Conservation (phyloP, 2,329 filamentous ascomycete species). For the Hymenoscyphus linearis region DNA sequence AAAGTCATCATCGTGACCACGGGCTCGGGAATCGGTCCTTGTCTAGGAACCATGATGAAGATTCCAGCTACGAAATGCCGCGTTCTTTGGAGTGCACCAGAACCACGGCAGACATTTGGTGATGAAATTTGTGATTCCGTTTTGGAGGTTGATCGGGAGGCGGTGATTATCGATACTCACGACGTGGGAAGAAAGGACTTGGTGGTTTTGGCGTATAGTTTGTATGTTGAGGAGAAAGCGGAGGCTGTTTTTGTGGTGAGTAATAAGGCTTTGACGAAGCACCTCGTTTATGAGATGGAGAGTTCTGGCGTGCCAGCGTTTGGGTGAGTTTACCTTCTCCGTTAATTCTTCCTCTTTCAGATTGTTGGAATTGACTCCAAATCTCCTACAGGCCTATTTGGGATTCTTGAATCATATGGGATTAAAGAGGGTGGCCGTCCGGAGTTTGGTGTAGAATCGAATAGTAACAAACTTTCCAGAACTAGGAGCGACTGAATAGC, state of each 20-base stretch:
- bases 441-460: not conserved
- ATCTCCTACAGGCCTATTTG: not conserved
- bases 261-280: constrained; percentile 34
- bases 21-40: constrained; percentile 36
- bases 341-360: too few species aligned
- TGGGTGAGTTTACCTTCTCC: constrained; percentile 15
- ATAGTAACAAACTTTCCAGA: not conserved
- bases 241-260: constrained; percentile 36
- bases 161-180: constrained; percentile 34
- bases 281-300: constrained; percentile 37
- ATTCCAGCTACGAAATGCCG: constrained; percentile 26
- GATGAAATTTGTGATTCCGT: constrained; percentile 32
- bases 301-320: constrained; percentile 34
- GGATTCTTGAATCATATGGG: not conserved
- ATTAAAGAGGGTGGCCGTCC: too few species aligned
- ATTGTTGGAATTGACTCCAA: too few species aligned
- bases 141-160: constrained; percentile 30
- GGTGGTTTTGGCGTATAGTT: constrained; percentile 30
- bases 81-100: constrained; percentile 35
- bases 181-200: constrained; percentile 32
- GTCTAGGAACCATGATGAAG: constrained; percentile 31
- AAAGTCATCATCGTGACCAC: constrained; percentile 36
- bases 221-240: constrained; percentile 30
- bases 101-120: constrained; percentile 33
- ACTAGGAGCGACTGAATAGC: not conserved